Evolutionary conservation across 305 asterid species (phyloP).

Genomic region (Solanum hybrid): DNA sequence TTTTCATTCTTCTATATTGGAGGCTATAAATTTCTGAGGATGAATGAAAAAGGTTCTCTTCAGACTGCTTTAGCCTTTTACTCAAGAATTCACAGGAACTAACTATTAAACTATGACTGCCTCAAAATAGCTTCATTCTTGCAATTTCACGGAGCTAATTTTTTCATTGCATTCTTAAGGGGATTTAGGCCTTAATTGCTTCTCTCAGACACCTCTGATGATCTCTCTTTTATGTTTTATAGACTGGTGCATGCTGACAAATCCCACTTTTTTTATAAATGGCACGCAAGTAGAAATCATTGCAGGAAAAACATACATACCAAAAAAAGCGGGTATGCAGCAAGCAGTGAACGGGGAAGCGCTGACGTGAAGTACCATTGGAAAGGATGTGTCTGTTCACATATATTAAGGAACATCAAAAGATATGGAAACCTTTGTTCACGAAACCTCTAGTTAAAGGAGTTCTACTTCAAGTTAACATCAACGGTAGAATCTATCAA

Average conservation of each 20-base stretch:
- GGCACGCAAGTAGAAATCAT: neutral
- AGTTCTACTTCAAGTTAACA: neutral
- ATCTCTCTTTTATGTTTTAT: neutral
- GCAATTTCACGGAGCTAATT: neutral
- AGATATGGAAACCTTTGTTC: conserved; percentile 1
- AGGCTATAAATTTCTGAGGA: neutral
- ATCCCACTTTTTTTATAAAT: neutral
- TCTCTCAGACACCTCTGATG: neutral
- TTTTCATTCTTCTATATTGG: neutral
- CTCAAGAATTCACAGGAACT: neutral
- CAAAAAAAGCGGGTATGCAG: conserved; percentile 84
- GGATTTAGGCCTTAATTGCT: neutral
- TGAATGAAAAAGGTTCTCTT: neutral
- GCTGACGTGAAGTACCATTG: conserved; percentile 99
- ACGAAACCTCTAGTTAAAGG: neutral
- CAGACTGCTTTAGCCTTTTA: neutral
- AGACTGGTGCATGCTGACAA: neutral
- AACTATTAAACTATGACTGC: neutral
- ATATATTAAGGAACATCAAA: conserved; percentile 28
- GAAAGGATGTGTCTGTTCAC: conserved; percentile 67
- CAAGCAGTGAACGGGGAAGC: conserved; percentile 88
- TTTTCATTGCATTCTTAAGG: neutral
- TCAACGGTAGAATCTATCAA: neutral
- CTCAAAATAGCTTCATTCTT: neutral
- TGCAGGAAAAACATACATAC: conserved; percentile 36